These are phyloP conservation scores for Peterozyma xylosa DNA, from an alignment of 805 yeast species.

Conservation along the genomic window DNA sequence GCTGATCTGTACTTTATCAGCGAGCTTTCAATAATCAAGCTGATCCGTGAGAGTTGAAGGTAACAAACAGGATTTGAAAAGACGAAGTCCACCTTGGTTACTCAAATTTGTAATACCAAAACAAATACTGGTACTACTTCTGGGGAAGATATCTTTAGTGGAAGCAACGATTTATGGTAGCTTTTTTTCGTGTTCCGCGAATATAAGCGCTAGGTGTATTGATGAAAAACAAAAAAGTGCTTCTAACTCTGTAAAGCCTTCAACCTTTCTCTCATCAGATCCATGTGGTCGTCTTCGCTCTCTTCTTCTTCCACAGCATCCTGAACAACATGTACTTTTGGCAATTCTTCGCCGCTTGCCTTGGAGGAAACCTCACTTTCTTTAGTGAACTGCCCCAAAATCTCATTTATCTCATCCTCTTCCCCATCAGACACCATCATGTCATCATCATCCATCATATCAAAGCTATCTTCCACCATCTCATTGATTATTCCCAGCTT, in stretches of 20 bases:
- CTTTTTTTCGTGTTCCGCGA: too few relatives aligned
- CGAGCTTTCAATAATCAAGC: too few relatives aligned
- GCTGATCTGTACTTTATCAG: too few relatives aligned
- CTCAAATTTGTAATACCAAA: too few relatives aligned
- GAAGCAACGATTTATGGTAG: too few relatives aligned
- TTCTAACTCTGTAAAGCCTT: slow-evolving; percentile 65
- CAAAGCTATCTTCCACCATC: slow-evolving; percentile 90
- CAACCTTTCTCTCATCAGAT: slow-evolving; percentile 84
- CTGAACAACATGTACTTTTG: slow-evolving; percentile 13
- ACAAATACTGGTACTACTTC: too few relatives aligned
- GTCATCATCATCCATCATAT: slow-evolving; percentile 55
- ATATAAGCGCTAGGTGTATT: too few relatives aligned
- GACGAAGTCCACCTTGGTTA: too few relatives aligned
- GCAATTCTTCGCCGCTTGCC: slow-evolving; percentile 27
- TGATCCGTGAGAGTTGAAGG: too few relatives aligned
- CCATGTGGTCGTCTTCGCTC: slow-evolving; percentile 68
- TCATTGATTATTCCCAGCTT: slow-evolving; percentile 85
- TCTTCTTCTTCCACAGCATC: slow-evolving; percentile 36
- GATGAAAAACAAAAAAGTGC: too few relatives aligned
- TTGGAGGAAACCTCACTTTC: slow-evolving; percentile 23
- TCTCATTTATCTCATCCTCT: slow-evolving; percentile 55
- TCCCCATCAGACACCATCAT: slow-evolving; percentile 60
- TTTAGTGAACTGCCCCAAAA: slow-evolving; percentile 37
- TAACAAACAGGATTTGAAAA: too few relatives aligned
- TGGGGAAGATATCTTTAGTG: too few relatives aligned